Evolutionary conservation across 352 stramenopile genomes (phyloP), one percentile per base, ranked within the genome.

Genomic region (Thalassiosira mediterranea): DNA sequence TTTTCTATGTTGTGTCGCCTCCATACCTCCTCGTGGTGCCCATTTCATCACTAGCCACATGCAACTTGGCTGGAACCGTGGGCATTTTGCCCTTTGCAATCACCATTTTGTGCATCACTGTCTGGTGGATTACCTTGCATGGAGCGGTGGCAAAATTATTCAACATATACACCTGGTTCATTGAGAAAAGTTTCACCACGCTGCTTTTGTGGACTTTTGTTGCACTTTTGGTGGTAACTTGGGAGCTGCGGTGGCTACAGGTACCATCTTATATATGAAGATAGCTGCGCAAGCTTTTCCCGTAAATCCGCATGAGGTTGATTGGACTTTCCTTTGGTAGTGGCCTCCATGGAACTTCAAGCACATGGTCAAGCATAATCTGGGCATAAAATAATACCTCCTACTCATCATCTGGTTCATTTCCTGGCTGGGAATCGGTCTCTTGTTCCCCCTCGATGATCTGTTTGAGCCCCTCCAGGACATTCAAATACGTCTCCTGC

Each of bases 11-110:
- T n/a, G 21, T 53, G 21, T 53, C 44, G 44, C 44, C 44, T 26
- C 44, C 44, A 17, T 53, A 26, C 21, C 44, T 53, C 15, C 44
- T 53, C 44, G 44, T n/a, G 17, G 44, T 53, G 44, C 44, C 44
- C 8, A 5, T 53, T 5, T 53, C 44, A 23, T 53, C 44, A n/a
- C 17, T 53, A n/a, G 19, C 44, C 44, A 53, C 44, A 23, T 53
- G 44, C 44, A 23, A 5, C 44, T 53, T 53, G 44, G 44, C 44
- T 5, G 44, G 44, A 28, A 23, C 19, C 4, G 5, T 53, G 15
- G 44, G 44, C 15, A 7, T 53, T 5, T 10, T 17, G 44, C 44
- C 44, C 5, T 53, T 53, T n/a, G 8, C 19, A 26, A 17, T 21
- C 21, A 10, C 44, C 44, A 28, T 28, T 21, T 7, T 28, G 19